Evolutionary conservation across 2,329 filamentous ascomycete species (phyloP), one percentile per base, ranked within the genome.

Genomic region (Alternaria atra): DNA sequence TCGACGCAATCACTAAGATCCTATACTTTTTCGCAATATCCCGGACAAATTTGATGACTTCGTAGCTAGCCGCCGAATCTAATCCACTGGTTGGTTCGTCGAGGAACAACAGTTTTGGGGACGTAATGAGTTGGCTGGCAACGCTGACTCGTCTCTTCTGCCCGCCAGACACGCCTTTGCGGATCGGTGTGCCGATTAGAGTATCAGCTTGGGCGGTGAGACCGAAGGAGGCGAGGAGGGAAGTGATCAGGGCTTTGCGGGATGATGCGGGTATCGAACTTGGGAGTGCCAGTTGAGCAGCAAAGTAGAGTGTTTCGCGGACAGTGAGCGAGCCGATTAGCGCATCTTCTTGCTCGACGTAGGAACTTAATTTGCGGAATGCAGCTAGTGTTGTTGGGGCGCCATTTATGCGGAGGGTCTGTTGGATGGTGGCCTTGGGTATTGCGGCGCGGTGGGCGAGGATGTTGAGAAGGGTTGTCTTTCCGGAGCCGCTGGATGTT

Each of bases 271-370:
- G 80, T 35, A 87, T 79, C 2, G 80, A 80, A 23, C 80, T 79
- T 20, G 82, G 81, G 5, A 90, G 69, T 61, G 88, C 79, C 4
- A 96, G 85, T 29, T 90, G 86, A 0, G 92, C 91, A 0, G 91
- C 90, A 76, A 96, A 96, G 64, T 88, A 81, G 61, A 97, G 80
- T 0, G 92, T 96, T 81, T 96, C 93, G 29, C 86, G 84, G 8
- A 94, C 91, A 0, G 92, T 96, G 65, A 96, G 82, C 0, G 90
- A 90, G 5, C 92, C 93, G 52, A 94, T 90, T 12, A 96, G 83
- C 1, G 91, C 90, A 81, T 97, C 93, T 66, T 96, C 92, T 77
- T 97, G 93, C 80, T 97, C 93, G 23, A 96, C 93, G 73, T 93
- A 96, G 47, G 88, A 88, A 55, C 87, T 90, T 51, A 94, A 83